Evolutionary conservation across 208 protist genomes (phyloP).

Genomic region (Naegleria lovaniensis): DNA sequence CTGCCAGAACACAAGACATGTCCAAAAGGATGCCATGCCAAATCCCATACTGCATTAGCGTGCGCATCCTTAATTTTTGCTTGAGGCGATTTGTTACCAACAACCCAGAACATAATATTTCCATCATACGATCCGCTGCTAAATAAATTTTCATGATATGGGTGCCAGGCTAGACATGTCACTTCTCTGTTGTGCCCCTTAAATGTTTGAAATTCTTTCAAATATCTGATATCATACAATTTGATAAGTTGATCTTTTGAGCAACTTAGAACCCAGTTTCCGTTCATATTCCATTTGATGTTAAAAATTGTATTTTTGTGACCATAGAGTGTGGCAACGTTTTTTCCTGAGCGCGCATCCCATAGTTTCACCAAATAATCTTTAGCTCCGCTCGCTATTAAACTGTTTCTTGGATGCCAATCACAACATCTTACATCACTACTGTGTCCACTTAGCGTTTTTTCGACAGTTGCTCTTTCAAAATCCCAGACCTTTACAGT

Average conservation of each 20-base stretch:
- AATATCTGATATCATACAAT: constrained; percentile 67
- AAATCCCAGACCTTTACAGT: constrained; percentile 47
- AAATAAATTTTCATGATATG: constrained; percentile 67
- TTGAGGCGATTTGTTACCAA: constrained; percentile 39
- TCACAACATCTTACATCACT: constrained; percentile 67
- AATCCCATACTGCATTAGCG: constrained; percentile 56
- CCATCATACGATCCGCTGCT: constrained; percentile 63
- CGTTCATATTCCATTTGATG: constrained; percentile 63
- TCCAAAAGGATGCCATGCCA: constrained; percentile 79
- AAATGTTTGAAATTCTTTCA: constrained; percentile 62
- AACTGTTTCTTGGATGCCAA: constrained; percentile 71
- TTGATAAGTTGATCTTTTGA: constrained; percentile 56
- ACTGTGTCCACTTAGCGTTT: constrained; percentile 56
- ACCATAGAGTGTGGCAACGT: constrained; percentile 54
- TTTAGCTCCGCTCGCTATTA: constrained; percentile 63
- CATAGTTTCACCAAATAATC: constrained; percentile 74
- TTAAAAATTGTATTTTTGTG: constrained; percentile 59
- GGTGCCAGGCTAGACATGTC: constrained; percentile 64
- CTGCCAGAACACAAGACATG: constrained; percentile 53
- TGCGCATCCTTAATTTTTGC: constrained; percentile 50
- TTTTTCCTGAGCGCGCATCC: constrained; percentile 56
- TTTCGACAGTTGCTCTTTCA: background rate
- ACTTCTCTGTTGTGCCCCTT: constrained; percentile 67
- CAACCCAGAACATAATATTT: constrained; percentile 66
- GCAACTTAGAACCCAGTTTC: constrained; percentile 66